These are phyloP conservation scores for Trichoderma breve DNA, from an alignment of 2,329 filamentous ascomycete species.

Conservation along the genomic window DNA sequence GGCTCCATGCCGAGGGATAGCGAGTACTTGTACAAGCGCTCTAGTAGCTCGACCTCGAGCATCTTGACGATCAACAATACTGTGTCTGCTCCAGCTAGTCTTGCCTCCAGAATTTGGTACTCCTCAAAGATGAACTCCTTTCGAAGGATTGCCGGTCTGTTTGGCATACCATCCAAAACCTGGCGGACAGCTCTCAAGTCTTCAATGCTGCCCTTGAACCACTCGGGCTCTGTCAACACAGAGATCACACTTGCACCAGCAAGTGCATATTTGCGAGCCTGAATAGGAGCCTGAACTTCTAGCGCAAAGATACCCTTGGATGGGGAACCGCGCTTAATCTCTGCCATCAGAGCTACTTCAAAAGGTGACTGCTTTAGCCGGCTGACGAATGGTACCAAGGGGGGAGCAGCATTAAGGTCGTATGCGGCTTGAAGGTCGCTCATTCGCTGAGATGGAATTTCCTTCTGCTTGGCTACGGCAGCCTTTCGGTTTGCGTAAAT, in stretches of 20 bases:
- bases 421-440: constrained; percentile 85
- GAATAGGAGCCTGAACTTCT: constrained; percentile 80
- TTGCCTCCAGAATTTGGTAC: constrained; percentile 94
- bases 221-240: constrained; percentile 96
- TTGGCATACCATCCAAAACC: constrained; percentile 85
- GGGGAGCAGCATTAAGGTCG: constrained; percentile 78
- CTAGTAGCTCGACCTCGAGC: constrained; percentile 73
- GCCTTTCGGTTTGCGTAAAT: constrained; percentile 83
- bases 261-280: constrained; percentile 87
- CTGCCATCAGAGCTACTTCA: constrained; percentile 89
- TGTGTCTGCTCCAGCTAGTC: constrained; percentile 89
- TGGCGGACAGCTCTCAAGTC: constrained; percentile 85
- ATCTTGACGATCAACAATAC: constrained; percentile 98
- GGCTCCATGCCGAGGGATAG: constrained; percentile 93
- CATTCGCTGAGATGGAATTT: constrained; percentile 78
- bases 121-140: constrained; percentile 99
- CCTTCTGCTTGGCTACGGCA: constrained; percentile 75
- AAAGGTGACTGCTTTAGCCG: constrained; percentile 80
- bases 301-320: constrained; percentile 94
- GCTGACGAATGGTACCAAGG: constrained; percentile 75
- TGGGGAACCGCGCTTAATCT: constrained; percentile 94
- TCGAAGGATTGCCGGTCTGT: constrained; percentile 84
- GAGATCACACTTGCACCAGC: constrained; percentile 96
- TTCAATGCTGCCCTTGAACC: constrained; percentile 98
- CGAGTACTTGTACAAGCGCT: constrained; percentile 83